Conservation (phyloP, 352 stramenopile species). For the Phytophthora gonapodyides region DNA sequence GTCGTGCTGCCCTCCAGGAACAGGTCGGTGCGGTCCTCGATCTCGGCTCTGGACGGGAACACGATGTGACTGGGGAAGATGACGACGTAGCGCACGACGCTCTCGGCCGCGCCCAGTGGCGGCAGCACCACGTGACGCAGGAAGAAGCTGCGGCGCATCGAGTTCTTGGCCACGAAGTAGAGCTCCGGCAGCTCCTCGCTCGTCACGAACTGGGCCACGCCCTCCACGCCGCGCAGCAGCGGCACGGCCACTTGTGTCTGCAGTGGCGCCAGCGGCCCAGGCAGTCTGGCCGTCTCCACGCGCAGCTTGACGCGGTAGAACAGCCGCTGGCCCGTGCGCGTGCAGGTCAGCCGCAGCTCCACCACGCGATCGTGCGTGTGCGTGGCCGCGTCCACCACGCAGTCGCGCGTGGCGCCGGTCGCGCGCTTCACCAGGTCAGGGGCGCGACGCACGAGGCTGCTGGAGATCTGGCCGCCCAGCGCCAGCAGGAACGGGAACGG, state of each 20-base stretch:
- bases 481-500: constrained; percentile 79
- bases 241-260: constrained; percentile 64
- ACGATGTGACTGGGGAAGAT: constrained; percentile 79
- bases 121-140: constrained; percentile 72
- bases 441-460: constrained; percentile 77
- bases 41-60: constrained; percentile 79
- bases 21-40: constrained; percentile 74
- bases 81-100: constrained; percentile 72
- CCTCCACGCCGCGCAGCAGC: constrained; percentile 69
- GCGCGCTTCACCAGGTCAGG: constrained; percentile 77
- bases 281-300: constrained; percentile 57
- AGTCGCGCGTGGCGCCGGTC: constrained; percentile 66
- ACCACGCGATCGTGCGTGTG: constrained; percentile 58
- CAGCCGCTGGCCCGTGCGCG: constrained; percentile 56
- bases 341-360: constrained; percentile 63
- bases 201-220: constrained; percentile 76
- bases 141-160: constrained; percentile 69
- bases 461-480: constrained; percentile 63
- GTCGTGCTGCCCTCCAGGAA: constrained; percentile 78
- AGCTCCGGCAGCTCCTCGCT: constrained; percentile 84
- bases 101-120: constrained; percentile 64
- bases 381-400: constrained; percentile 59
- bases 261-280: constrained; percentile 52
- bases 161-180: constrained; percentile 87
- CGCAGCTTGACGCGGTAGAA: constrained; percentile 73